These are phyloP conservation scores for Colletotrichum sp. DNA, from an alignment of 2,329 filamentous ascomycete species.

Conservation along the genomic window DNA sequence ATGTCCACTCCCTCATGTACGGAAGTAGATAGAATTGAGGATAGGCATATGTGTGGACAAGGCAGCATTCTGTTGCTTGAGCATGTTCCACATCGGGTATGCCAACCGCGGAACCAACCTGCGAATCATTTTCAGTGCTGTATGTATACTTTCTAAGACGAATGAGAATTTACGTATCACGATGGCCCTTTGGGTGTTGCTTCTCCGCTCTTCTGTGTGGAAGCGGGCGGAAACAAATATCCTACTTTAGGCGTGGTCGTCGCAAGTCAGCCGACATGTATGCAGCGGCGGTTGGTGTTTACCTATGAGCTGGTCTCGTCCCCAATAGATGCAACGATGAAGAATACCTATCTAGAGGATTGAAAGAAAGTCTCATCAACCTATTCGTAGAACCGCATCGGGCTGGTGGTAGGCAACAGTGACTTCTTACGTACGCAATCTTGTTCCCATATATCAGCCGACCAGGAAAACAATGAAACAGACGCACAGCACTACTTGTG, in stretches of 20 bases:
- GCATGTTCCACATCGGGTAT: not conserved
- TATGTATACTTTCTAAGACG: not conserved
- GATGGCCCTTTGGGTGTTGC: not conserved
- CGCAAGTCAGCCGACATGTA: not conserved
- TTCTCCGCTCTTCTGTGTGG: not conserved
- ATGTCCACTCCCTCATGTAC: not conserved
- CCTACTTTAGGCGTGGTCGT: not conserved
- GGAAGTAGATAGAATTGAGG: not conserved
- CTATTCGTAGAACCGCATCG: not conserved
- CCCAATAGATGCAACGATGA: not conserved
- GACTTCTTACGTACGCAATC: not conserved
- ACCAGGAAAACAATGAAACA: not conserved
- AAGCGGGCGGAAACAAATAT: not conserved
- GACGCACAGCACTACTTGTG: accelerated
- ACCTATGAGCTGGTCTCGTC: accelerated
- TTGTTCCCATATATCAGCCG: not conserved
- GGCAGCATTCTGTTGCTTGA: not conserved
- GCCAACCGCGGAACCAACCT: not conserved
- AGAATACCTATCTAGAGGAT: not conserved
- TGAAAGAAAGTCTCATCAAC: not conserved
- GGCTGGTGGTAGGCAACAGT: not conserved
- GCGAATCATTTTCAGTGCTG: not conserved
- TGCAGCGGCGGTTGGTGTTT: not conserved
- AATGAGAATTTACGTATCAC: not conserved
- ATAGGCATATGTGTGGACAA: not conserved